These are phyloP conservation scores for Aethionema arabicum DNA, from an alignment of 345 rosid species.

Conservation along the genomic window DNA sequence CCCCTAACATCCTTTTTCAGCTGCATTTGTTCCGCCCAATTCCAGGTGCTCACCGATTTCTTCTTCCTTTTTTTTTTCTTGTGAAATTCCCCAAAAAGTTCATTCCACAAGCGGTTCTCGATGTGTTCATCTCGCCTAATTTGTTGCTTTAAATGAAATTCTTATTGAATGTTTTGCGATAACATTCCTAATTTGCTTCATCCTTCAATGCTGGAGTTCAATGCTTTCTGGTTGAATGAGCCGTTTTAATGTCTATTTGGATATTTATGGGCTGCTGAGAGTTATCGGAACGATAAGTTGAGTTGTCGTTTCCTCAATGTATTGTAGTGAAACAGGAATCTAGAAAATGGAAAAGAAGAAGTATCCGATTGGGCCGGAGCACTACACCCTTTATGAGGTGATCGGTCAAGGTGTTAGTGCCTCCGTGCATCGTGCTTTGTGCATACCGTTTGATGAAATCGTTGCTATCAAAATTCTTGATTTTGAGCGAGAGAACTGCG, in stretches of 20 bases:
- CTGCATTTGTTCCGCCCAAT: constrained; percentile 25
- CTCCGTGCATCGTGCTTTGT: constrained; percentile 76
- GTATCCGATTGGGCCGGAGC: constrained; percentile 82
- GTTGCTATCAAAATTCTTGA: constrained; percentile 96
- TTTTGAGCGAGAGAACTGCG: constrained; percentile 86
- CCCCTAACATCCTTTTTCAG: constrained; percentile 5
- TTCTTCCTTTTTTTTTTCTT: not conserved
- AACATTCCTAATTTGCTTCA: too few species aligned
- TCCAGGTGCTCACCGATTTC: constrained; percentile 20
- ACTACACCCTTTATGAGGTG: constrained; percentile 68
- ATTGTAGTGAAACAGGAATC: constrained; percentile 26
- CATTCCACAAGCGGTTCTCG: constrained; percentile 8
- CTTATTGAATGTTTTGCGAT: too few species aligned
- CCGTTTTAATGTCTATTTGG: too few species aligned
- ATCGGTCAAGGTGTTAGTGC: constrained; percentile 96
- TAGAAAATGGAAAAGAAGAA: constrained; percentile 74
- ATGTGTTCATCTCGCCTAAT: too few species aligned
- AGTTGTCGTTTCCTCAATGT: constrained; percentile 1
- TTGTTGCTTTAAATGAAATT: too few species aligned
- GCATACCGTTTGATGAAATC: constrained; percentile 64
- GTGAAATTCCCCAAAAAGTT: not conserved
- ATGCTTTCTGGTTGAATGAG: too few species aligned
- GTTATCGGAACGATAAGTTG: not conserved
- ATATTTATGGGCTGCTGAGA: not conserved
- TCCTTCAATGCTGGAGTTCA: too few species aligned